A percentile compares a stretch with the other conserved stretches of the same genome.
Evolutionary conservation across 495 filamentous ascomycete genomes (phyloP).

Genomic region (Annulohypoxylon nitens): DNA sequence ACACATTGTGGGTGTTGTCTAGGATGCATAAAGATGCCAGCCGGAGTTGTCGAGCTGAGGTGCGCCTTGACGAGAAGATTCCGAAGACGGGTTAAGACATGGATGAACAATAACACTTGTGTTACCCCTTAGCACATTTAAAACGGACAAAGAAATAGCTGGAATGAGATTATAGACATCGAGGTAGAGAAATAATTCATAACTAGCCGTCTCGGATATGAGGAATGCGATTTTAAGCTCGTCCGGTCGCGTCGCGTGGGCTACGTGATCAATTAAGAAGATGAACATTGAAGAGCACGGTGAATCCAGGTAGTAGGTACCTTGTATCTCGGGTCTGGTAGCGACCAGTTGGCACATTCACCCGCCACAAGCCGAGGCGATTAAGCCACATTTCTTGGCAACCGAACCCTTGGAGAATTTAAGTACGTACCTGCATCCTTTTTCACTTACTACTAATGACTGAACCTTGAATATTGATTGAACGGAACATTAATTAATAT

Average conservation of each 20-base stretch:
- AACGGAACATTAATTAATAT: conserved; percentile 2
- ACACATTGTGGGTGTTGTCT: conserved; percentile 34
- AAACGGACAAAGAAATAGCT: conserved; percentile 35
- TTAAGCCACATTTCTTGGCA: conserved; percentile 22
- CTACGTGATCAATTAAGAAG: neutral
- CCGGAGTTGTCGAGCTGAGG: conserved; percentile 41
- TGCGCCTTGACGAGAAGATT: conserved; percentile 25
- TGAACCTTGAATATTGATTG: neutral
- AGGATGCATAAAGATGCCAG: conserved; percentile 37
- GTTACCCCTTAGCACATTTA: conserved; percentile 18
- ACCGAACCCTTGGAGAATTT: neutral
- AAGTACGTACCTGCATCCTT: conserved; percentile 8
- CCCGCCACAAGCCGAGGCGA: neutral
- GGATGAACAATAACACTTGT: conserved; percentile 35
- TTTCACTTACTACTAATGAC: neutral
- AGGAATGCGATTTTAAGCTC: conserved; percentile 15
- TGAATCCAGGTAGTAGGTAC: neutral
- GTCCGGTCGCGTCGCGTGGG: conserved; percentile 43
- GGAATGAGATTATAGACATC: conserved; percentile 32
- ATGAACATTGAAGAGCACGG: neutral
- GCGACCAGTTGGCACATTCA: neutral
- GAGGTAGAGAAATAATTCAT: conserved; percentile 14
- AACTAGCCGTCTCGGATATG: conserved; percentile 2
- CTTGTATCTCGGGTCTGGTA: conserved; percentile 2
- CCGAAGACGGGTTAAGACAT: conserved; percentile 43